A percentile compares a stretch with the other conserved stretches of the same genome.
Conservation (phyloP, 2,329 filamentous ascomycete genomes). For the Colletotrichum sp. region DNA sequence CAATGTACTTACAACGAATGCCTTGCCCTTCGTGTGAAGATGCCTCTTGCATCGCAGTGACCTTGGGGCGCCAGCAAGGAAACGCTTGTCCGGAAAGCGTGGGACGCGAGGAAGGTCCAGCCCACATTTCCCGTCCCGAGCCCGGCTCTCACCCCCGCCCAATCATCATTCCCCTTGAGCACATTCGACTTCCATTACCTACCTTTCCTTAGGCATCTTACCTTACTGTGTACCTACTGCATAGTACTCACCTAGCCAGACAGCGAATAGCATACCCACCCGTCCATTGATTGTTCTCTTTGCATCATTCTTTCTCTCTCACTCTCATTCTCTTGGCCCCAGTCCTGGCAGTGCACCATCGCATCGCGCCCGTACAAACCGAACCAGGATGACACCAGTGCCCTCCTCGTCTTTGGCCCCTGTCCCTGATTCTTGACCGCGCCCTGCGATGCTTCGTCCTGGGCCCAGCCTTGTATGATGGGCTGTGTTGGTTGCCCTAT, state of each 20-base stretch:
- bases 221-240: neutral
- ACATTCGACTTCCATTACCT: neutral
- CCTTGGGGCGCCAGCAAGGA: neutral
- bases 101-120: neutral
- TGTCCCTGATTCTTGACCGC: neutral
- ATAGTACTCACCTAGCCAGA: too few species aligned
- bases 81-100: neutral
- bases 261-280: too few species aligned
- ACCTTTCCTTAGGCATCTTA: neutral
- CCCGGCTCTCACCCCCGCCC: neutral
- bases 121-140: neutral
- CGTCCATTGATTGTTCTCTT: neutral
- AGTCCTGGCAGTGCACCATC: neutral
- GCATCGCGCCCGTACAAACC: neutral
- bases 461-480: neutral
- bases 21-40: neutral
- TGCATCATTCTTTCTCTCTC: neutral
- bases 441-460: neutral
- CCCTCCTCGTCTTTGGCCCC: neutral
- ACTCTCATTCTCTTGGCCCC: neutral
- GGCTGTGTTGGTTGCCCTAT: neutral
- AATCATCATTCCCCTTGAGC: neutral
- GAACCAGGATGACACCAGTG: neutral
- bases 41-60: neutral
- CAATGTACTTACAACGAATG: neutral